Evolutionary conservation across 192 early-diverging fungal species (phyloP), one percentile per base, ranked within the genome.

Genomic region (Coemansia sp.): DNA sequence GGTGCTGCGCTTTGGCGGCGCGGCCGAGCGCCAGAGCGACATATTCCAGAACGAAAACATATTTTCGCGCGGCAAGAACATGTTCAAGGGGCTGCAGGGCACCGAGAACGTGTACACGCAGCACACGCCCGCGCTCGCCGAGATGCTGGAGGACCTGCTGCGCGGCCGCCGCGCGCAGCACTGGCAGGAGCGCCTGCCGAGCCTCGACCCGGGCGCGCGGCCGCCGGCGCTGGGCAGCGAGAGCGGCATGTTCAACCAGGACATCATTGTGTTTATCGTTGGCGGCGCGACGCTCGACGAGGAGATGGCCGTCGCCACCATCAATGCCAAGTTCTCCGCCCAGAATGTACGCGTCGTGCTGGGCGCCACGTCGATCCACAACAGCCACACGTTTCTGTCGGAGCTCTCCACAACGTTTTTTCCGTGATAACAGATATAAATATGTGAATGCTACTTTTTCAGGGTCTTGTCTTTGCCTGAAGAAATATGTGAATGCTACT

Each of bases 51-150:
- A 93, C 63, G 85, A 94, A 55, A 88, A 90, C 42, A 81, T 98
- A 30, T 80, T 99, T 35, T 87, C 91, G 16, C 81, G 89, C 22
- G 90, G 93, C 14, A 87, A 87, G 52, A 95, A 90, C 54, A 91
- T 91, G 6, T 86, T 99, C 61, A 98, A 96, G 64, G 95, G 97
- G 11, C 75, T 99, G 35, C 93, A 95, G 78, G 82, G 97, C 9
- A 93, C 95, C 23, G 97, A 99, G 58, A 99, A 99, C 64, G 95
- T 99, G 8, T 99, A 99, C 64, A 98, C 95, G 16, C 95, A 96
- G 65, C 95, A 99, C 67, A 83, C 82, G 21, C 95, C 97, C 18
- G 84, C 87, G n/a, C 61, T 99, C 40, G 86, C 84, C 0, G 86
- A 89, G 21, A 92, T 87, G 27, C 46, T 99, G 7, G 88, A 95